Evolutionary conservation across 345 rosid species (phyloP), one percentile per base, ranked within the genome.

Genomic region (Citrus medica): DNA sequence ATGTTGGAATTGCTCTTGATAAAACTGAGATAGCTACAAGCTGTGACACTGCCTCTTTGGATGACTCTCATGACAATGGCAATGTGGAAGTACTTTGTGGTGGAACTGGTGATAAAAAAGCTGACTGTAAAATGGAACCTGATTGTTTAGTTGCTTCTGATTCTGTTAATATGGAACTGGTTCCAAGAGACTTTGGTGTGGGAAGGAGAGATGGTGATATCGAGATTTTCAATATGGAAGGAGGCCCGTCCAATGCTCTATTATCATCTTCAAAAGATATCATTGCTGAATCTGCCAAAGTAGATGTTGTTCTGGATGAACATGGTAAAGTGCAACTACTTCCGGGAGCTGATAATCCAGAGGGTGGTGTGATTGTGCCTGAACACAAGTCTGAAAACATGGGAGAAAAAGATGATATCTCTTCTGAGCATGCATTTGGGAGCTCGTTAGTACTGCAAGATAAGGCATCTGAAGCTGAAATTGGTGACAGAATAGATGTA

Each of bases 391-490:
- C n/a, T 22, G 55, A 72, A 53, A 16, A n/a, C 9, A 78, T 61
- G 72, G 69, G 76, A 77, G 79, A 60, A 3, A 75, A 59, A 74
- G 22, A 46, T 65, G 71, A 77, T 17, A 33, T 32, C 71, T 70
- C 53, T 33, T 60, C 67, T 7, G 67, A 81, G 68, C 76, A 28
- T 63, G 10, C 65, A 3, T 21, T 58, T 59, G 64, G 46, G 62
- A 25, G 67, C 58, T 70, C 62, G 4, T 66, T 46, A 19, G 71
- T 27, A n/a, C 65, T 28, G 12, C 72, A 25, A 21, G 74, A 37
- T 37, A 76, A 62, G 37, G 77, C 22, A 46, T 48, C 78, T 76
- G 84, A 73, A 80, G 60, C 67, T 46, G 69, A n/a, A 48, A 67
- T 48, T 46, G 8, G 28, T 30, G 70, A 71, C 75, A 76, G 73